These are phyloP conservation scores for Luffa acutangula DNA, from an alignment of 306 rosid species.

Conservation along the genomic window DNA sequence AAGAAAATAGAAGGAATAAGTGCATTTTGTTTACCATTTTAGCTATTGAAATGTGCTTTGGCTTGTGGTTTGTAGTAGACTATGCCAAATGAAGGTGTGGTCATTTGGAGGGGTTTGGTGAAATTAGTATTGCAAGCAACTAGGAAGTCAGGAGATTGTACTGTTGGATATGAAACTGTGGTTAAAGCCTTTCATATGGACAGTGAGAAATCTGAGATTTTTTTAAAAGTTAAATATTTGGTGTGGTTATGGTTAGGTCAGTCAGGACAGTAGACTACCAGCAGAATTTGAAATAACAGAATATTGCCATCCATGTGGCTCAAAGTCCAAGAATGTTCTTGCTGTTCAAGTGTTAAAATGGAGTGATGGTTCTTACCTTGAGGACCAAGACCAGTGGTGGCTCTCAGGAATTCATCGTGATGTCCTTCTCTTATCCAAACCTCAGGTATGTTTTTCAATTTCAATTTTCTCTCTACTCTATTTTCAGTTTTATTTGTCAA, in stretches of 20 bases:
- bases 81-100: not conserved
- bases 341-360: constrained; percentile 94
- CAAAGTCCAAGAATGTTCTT: constrained; percentile 51
- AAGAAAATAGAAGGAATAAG: not conserved
- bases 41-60: not conserved
- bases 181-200: not conserved
- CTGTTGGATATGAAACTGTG: not conserved
- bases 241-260: constrained; percentile 29
- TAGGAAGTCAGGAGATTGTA: not conserved
- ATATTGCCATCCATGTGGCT: constrained; percentile 64
- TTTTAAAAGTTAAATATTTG: not conserved
- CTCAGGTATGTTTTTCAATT: constrained; percentile 36
- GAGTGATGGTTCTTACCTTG: constrained; percentile 95
- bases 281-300: constrained; percentile 94
- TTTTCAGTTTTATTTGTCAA: not conserved
- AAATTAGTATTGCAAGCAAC: not conserved
- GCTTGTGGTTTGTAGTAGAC: not conserved
- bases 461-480: not conserved
- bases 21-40: not conserved
- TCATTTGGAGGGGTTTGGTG: not conserved
- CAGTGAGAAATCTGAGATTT: not conserved
- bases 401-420: constrained; percentile 91
- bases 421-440: constrained; percentile 86
- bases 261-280: constrained; percentile 94
- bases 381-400: constrained; percentile 99